Conservation (phyloP, 2,329 filamentous ascomycete species). For the Trichoderma sp. region DNA sequence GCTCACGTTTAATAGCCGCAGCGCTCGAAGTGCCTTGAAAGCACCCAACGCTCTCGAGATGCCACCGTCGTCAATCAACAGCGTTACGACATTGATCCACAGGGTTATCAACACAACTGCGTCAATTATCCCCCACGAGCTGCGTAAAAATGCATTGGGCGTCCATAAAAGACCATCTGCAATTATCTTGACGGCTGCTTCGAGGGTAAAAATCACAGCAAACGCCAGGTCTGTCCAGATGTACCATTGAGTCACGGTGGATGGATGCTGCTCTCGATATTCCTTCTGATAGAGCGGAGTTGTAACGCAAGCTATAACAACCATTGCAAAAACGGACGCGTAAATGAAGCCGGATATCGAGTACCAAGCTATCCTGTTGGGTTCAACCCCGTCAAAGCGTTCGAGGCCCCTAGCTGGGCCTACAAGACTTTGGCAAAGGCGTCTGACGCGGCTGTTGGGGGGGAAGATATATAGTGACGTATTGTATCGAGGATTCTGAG, state of each 20-base stretch:
- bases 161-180: constrained; percentile 97
- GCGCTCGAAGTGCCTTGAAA: constrained; percentile 92
- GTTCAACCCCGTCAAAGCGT: constrained; percentile 85
- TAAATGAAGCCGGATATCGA: constrained; percentile 93
- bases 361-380: constrained; percentile 90
- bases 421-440: constrained; percentile 84
- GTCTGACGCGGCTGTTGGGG: constrained; percentile 76
- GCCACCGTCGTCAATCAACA: constrained; percentile 78
- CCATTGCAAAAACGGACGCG: constrained; percentile 93
- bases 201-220: constrained; percentile 80
- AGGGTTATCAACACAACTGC: constrained; percentile 87
- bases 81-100: constrained; percentile 90
- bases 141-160: constrained; percentile 94
- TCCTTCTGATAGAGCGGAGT: constrained; percentile 92
- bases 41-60: constrained; percentile 91
- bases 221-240: constrained; percentile 93
- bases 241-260: constrained; percentile 81
- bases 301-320: constrained; percentile 90
- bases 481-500: constrained; percentile 87
- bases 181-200: constrained; percentile 88
- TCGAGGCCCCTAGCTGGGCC: constrained; percentile 86
- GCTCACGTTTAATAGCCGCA: constrained; percentile 91
- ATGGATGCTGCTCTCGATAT: constrained; percentile 68
- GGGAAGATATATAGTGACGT: constrained; percentile 86
- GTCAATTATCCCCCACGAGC: constrained; percentile 96